phyloP scores from a whole-genome alignment of 139 green algal species.

The Auxenochlorella pyrenoidosa region DNA sequence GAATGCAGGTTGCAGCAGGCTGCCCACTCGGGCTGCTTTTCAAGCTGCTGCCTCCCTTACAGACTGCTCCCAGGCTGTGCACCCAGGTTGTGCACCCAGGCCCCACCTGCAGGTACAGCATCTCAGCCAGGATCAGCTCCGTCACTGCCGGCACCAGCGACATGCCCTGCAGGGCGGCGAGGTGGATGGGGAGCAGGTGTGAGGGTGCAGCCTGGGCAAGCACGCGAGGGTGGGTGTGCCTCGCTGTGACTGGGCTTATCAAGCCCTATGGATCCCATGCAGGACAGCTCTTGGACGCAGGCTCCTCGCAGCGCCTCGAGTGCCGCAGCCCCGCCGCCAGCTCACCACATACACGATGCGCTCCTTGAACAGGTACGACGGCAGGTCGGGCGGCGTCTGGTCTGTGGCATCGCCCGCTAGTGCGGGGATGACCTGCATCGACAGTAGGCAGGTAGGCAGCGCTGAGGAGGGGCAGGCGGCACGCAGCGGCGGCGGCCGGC shows the following conservation, averaged over 20 bases:
- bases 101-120: constrained; percentile 86
- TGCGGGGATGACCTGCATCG: constrained; percentile 73
- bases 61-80: too few species aligned
- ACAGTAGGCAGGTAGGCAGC: background rate
- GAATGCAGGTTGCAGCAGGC: background rate
- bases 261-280: too few species aligned
- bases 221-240: too few species aligned
- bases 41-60: too few species aligned
- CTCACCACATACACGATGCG: constrained; percentile 98
- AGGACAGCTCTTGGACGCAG: background rate
- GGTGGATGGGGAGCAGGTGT: background rate
- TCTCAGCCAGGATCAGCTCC: constrained; percentile 90
- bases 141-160: constrained; percentile 90
- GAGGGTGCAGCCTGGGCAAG: too few species aligned
- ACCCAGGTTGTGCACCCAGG: constrained; percentile 77
- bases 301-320: too few species aligned
- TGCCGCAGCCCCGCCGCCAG: too few species aligned
- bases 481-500: background rate
- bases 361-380: constrained; percentile 98
- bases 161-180: constrained; percentile 77
- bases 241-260: too few species aligned
- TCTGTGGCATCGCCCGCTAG: constrained; percentile 78
- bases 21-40: too few species aligned
- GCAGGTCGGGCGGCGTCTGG: constrained; percentile 95
- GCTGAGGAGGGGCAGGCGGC: too few species aligned